Evolutionary conservation across 768 basidiomycete species (phyloP).

Genomic region (Roridomyces roridus): DNA sequence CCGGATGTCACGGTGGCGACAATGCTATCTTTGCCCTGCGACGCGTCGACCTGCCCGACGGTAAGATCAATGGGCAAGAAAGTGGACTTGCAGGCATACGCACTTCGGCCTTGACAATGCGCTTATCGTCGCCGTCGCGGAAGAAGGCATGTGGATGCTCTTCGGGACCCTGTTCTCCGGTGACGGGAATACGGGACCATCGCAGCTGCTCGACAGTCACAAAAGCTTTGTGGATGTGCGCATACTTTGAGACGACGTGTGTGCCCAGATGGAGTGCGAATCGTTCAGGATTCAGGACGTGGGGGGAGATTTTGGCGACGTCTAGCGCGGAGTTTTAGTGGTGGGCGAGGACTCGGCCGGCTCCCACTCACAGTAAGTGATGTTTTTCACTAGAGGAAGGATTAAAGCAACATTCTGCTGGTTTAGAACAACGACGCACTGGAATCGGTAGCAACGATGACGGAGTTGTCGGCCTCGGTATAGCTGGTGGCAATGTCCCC

Average conservation of each 20-base stretch:
- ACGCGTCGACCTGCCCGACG: constrained; percentile 64
- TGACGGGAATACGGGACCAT: constrained; percentile 79
- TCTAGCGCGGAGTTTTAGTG: constrained; percentile 45
- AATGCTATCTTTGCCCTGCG: constrained; percentile 64
- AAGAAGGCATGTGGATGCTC: constrained; percentile 83
- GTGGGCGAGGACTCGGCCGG: too few species aligned
- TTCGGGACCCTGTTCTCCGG: constrained; percentile 40
- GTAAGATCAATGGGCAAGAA: too few species aligned
- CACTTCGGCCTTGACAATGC: constrained; percentile 65
- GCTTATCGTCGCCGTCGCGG: constrained; percentile 92
- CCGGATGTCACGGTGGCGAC: constrained; percentile 71
- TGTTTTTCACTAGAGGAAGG: constrained; percentile 62
- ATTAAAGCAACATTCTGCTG: background rate
- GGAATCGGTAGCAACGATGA: constrained; percentile 91
- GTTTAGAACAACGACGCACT: constrained; percentile 53
- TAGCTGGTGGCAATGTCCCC: constrained; percentile 86
- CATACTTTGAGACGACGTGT: constrained; percentile 82
- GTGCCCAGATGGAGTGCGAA: constrained; percentile 90
- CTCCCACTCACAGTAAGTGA: constrained; percentile 65
- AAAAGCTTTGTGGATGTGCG: constrained; percentile 73
- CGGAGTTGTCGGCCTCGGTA: constrained; percentile 87
- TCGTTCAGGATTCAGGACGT: constrained; percentile 81
- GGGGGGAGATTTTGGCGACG: constrained; percentile 87
- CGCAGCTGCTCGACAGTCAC: constrained; percentile 80
- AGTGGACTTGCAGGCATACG: constrained; percentile 9